Evolutionary conservation across 345 rosid genomes (phyloP).

Genomic region (Eucalyptus pauciflora): DNA sequence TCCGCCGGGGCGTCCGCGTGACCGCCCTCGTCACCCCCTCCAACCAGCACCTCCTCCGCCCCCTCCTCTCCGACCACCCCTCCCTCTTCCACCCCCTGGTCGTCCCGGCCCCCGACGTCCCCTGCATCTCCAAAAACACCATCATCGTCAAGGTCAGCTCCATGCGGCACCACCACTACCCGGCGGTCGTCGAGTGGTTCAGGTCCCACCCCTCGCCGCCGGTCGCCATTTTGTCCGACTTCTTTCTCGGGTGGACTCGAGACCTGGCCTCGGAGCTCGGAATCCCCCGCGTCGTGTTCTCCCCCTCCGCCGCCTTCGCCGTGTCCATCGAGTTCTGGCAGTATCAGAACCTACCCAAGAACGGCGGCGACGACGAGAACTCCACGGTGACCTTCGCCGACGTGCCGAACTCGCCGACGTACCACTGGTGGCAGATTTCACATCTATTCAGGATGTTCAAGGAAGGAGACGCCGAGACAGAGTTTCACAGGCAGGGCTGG

Average conservation of each 20-base stretch:
- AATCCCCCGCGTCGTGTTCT: constrained; percentile 34
- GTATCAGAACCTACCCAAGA: constrained; percentile 13
- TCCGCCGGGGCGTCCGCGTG: constrained; percentile 29
- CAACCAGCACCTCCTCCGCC: constrained; percentile 22
- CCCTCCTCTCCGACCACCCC: constrained; percentile 16
- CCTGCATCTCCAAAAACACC: background rate
- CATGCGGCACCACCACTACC: constrained; percentile 23
- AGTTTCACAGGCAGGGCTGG: constrained; percentile 12
- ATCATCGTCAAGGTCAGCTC: background rate
- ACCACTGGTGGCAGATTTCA: constrained; percentile 25
- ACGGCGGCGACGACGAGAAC: background rate
- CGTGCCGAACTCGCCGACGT: constrained; percentile 32
- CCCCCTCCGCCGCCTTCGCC: constrained; percentile 35
- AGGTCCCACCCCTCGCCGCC: constrained; percentile 31
- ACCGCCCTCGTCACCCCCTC: constrained; percentile 34
- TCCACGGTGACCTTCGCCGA: constrained; percentile 5
- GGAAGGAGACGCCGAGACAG: constrained; percentile 24
- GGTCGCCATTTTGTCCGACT: constrained; percentile 43
- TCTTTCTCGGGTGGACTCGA: constrained; percentile 67
- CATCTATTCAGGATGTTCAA: background rate
- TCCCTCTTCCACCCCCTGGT: constrained; percentile 14
- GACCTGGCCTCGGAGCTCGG: constrained; percentile 30
- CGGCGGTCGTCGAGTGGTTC: constrained; percentile 31
- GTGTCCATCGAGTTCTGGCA: constrained; percentile 5
- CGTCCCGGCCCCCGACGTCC: background rate